phyloP scores from a whole-genome alignment of 805 yeast species.

The Candida tallmaniae region DNA sequence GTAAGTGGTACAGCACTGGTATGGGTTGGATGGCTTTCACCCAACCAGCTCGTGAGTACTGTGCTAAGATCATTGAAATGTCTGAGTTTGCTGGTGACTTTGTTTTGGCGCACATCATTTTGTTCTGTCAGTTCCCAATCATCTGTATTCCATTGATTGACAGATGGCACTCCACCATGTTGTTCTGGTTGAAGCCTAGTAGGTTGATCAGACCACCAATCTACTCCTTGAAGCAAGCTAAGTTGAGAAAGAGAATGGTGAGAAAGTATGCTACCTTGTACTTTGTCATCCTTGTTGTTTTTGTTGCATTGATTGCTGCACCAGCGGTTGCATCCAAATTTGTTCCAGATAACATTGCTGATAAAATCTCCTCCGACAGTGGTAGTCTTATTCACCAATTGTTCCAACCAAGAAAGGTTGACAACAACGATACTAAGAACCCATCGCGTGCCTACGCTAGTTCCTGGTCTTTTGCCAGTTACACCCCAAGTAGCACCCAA shows the following conservation, averaged over 20 bases:
- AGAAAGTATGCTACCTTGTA: slow-evolving; percentile 84
- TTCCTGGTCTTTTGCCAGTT: slow-evolving; percentile 21
- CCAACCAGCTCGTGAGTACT: slow-evolving; percentile 93
- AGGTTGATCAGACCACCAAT: slow-evolving; percentile 98
- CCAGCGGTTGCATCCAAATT: slow-evolving; percentile 82
- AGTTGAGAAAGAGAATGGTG: slow-evolving; percentile 96
- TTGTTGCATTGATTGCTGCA: slow-evolving; percentile 75
- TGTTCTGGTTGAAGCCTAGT: slow-evolving; percentile 97
- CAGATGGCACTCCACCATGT: slow-evolving; percentile 96
- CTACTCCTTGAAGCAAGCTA: slow-evolving; percentile 92
- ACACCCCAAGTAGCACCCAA: slow-evolving; percentile 47
- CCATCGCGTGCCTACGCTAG: slow-evolving; percentile 39
- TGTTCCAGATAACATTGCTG: slow-evolving; percentile 35
- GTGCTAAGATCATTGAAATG: slow-evolving; percentile 89
- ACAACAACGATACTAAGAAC: slow-evolving; percentile 79
- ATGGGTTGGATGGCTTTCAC: slow-evolving; percentile 92
- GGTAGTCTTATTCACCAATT: slow-evolving; percentile 54
- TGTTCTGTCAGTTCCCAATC: slow-evolving; percentile 87
- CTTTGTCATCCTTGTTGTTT: slow-evolving; percentile 63
- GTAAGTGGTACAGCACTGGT: slow-evolving; percentile 97
- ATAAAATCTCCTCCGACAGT: slow-evolving; percentile 14
- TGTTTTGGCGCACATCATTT: slow-evolving; percentile 81
- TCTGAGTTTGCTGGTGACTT: slow-evolving; percentile 97
- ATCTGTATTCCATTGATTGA: slow-evolving; percentile 83
- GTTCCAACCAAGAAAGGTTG: slow-evolving; percentile 82